Conservation (phyloP, 148 eudicot species). For the Bassia scoparia region DNA sequence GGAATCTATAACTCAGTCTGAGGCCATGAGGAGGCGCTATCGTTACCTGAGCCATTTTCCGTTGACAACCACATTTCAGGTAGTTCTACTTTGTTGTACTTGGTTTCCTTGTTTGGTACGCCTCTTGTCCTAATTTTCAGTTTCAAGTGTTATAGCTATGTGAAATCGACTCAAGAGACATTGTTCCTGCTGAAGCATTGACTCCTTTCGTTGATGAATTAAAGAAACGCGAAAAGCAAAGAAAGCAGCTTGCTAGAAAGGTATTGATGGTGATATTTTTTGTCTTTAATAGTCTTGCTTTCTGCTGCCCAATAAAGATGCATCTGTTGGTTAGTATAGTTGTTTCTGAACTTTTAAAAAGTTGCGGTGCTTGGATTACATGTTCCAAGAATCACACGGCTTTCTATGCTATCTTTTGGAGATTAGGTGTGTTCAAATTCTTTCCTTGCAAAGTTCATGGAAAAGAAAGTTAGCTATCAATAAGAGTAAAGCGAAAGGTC, state of each 20-base stretch:
- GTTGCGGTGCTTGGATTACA: not conserved
- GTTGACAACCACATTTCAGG: constrained; percentile 93
- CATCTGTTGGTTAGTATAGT: not conserved
- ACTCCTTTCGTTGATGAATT: constrained; percentile 90
- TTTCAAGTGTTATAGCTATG: constrained; percentile 59
- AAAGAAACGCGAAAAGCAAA: constrained; percentile 80
- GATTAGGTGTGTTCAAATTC: too few relatives aligned
- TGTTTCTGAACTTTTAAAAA: not conserved
- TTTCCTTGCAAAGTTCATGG: not conserved
- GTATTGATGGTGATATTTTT: constrained; percentile 28
- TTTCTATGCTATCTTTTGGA: not conserved
- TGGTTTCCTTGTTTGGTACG: constrained; percentile 10
- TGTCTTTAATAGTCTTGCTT: not conserved
- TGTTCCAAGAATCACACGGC: not conserved
- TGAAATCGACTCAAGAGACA: constrained; percentile 42
- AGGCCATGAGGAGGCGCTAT: constrained; percentile 83
- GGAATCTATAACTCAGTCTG: constrained; percentile 90
- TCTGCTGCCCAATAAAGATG: not conserved
- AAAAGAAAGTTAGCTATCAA: not conserved
- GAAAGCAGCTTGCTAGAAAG: constrained; percentile 73
- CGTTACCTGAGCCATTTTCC: constrained; percentile 90
- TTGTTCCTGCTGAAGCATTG: constrained; percentile 59
- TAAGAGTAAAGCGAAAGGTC: not conserved
- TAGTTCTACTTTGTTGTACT: constrained; percentile 14
- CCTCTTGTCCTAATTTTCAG: constrained; percentile 8